These are phyloP conservation scores for Rhizopus arrhizus DNA, from an alignment of 371 early-diverging fungal species.

Conservation along the genomic window DNA sequence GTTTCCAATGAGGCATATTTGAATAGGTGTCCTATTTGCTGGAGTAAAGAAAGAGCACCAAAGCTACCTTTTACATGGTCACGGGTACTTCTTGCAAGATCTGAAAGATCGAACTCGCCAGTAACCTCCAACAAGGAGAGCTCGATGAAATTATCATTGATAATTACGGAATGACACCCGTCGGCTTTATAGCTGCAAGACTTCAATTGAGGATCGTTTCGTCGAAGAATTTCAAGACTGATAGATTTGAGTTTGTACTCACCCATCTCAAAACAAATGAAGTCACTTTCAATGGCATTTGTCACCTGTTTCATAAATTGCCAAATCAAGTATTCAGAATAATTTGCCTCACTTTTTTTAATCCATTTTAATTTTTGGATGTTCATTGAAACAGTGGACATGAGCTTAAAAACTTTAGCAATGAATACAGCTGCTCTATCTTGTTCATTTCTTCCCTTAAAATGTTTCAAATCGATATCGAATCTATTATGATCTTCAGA, in stretches of 20 bases:
- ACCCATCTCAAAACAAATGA: slow-evolving; percentile 11
- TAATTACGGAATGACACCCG: not conserved
- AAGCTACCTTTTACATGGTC: slow-evolving; percentile 13
- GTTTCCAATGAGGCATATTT: not conserved
- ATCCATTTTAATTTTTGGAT: slow-evolving; percentile 8
- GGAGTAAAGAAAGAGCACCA: slow-evolving; percentile 1
- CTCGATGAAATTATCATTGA: slow-evolving; percentile 2
- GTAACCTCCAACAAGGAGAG: slow-evolving; percentile 7
- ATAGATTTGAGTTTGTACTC: slow-evolving; percentile 14
- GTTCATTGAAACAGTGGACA: too few species aligned
- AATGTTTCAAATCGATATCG: not conserved
- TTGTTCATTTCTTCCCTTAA: not conserved
- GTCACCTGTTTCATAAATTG: slow-evolving; percentile 7
- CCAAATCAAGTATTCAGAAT: slow-evolving; percentile 9
- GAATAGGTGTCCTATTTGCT: slow-evolving; percentile 1
- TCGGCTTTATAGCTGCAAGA: slow-evolving; percentile 9
- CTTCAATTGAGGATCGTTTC: slow-evolving; percentile 6
- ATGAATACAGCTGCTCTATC: too few species aligned
- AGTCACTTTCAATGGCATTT: not conserved
- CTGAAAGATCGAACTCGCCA: slow-evolving; percentile 4
- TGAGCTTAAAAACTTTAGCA: too few species aligned
- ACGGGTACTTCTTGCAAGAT: slow-evolving; percentile 3
- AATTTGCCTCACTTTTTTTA: slow-evolving; percentile 10
- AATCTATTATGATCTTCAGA: slow-evolving; percentile 4
- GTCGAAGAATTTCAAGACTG: slow-evolving; percentile 7